Evolutionary conservation across 2,329 filamentous ascomycete species (phyloP), one percentile per base, ranked within the genome.

Genomic region (Fusarium phyllophilum): DNA sequence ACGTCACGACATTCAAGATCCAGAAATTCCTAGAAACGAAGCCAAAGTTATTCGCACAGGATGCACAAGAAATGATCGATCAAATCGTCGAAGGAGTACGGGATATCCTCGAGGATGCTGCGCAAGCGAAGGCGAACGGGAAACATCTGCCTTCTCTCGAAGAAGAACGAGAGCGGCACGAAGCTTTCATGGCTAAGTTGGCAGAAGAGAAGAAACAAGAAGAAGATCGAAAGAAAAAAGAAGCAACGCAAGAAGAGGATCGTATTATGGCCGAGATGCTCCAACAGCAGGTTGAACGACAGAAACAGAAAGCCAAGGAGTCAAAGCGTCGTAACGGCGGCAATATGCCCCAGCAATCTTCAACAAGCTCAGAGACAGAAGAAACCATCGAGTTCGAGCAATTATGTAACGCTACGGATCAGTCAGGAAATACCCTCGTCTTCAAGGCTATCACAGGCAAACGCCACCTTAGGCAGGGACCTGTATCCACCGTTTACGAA

Each of bases 81-180:
- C 87, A 90, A 62, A 86, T 97, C 38, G 85, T 95, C 15, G 89
- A 90, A 71, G 90, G 89, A 7, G 89, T 93, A 55, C 91, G 94
- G 14, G 91, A 92, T 52, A 91, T 96, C 15, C 87, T 98, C 8
- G 94, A 98, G 82, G 94, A 97, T 81, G 94, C 94, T n/a, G 93
- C 94, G 4, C 87, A 91, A 74, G 90, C 91, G 34, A 93, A 93
- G 75, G 92, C 93, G 54, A 89, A 92, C 62, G 93, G 94, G 38
- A 89, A 91, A 62, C 89, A 94, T 70, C 85, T 97, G 22, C 95
- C 94, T 3, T 97, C 94, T 38, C 86, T 98, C 12, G 94, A 97
- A 78, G 94, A 97, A 77, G 95, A 98, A 82, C 90, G 95, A 44
- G 94, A 93, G 34, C 91, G 91, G 20, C 94, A 97, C 71, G 94